Conservation (phyloP, 768 basidiomycete genomes). For the Boletus subparvulus region DNA sequence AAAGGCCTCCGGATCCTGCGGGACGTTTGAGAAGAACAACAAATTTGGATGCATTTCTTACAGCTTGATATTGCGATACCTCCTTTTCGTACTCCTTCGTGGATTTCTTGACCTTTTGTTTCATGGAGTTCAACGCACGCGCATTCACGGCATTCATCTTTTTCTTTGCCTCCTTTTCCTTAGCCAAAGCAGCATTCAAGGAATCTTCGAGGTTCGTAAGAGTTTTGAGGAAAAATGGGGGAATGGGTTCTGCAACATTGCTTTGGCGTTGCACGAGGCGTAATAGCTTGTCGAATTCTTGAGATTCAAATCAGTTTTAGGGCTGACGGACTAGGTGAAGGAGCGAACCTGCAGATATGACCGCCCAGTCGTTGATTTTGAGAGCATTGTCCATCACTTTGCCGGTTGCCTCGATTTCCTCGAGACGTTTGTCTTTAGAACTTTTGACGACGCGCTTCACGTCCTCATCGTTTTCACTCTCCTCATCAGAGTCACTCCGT, state of each 20-base stretch:
- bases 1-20: slow-evolving; percentile 86
- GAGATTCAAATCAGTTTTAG: slow-evolving; percentile 6
- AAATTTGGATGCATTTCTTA: slow-evolving; percentile 34
- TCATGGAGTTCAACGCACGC: slow-evolving; percentile 94
- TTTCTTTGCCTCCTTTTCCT: slow-evolving; percentile 91
- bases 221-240: slow-evolving; percentile 81
- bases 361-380: slow-evolving; percentile 97
- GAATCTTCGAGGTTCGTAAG: slow-evolving; percentile 73
- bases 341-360: slow-evolving; percentile 77
- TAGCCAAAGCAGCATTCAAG: slow-evolving; percentile 67
- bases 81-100: slow-evolving; percentile 85
- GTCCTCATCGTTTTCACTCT: slow-evolving; percentile 68
- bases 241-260: slow-evolving; percentile 81
- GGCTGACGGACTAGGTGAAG: background rate
- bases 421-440: slow-evolving; percentile 88
- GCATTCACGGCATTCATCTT: slow-evolving; percentile 96
- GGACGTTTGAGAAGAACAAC: background rate
- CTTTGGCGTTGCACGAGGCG: slow-evolving; percentile 88
- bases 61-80: slow-evolving; percentile 75
- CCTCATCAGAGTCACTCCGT: slow-evolving; percentile 47
- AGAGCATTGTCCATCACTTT: slow-evolving; percentile 91
- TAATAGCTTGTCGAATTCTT: slow-evolving; percentile 95
- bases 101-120: slow-evolving; percentile 94
- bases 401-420: slow-evolving; percentile 92
- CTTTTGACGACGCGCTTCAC: slow-evolving; percentile 70